Evolutionary conservation across 495 filamentous ascomycete genomes (phyloP).

Genomic region (Thozetella sp.): DNA sequence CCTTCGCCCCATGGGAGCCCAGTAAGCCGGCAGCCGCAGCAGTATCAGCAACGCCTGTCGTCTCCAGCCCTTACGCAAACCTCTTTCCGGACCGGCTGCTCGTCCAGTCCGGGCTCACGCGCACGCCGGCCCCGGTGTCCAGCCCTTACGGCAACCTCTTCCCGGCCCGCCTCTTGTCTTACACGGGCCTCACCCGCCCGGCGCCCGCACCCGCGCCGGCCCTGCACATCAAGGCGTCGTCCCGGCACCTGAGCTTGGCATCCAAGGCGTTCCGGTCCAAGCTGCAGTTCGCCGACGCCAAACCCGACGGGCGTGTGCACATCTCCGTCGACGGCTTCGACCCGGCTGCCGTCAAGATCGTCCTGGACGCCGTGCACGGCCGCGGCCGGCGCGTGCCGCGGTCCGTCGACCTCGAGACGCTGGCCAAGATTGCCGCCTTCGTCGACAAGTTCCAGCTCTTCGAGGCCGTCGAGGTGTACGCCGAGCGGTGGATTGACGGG

Average conservation of each 20-base stretch:
- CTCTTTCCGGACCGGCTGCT: slow-evolving; percentile 2
- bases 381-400: slow-evolving; percentile 40
- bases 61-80: background rate
- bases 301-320: slow-evolving; percentile 41
- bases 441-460: slow-evolving; percentile 53
- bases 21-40: background rate
- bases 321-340: slow-evolving; percentile 39
- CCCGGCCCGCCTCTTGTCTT: background rate
- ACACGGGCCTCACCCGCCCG: background rate
- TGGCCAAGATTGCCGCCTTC: slow-evolving; percentile 50
- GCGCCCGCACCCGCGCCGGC: slow-evolving; percentile 9
- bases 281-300: slow-evolving; percentile 23
- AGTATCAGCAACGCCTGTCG: no score
- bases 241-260: slow-evolving; percentile 48
- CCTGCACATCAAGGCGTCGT: slow-evolving; percentile 47
- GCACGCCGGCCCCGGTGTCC: background rate
- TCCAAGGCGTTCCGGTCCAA: slow-evolving; percentile 46
- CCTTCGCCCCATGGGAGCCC: slow-evolving; percentile 16
- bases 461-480: slow-evolving; percentile 40
- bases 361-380: slow-evolving; percentile 54
- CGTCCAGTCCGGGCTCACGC: background rate
- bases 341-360: slow-evolving; percentile 40
- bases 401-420: slow-evolving; percentile 38
- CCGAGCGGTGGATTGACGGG: slow-evolving; percentile 43
- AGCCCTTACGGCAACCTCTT: background rate